Evolutionary conservation across 2,329 filamentous ascomycete genomes (phyloP), one percentile per base, ranked within the genome.

Genomic region (Aspergillus texensis): DNA sequence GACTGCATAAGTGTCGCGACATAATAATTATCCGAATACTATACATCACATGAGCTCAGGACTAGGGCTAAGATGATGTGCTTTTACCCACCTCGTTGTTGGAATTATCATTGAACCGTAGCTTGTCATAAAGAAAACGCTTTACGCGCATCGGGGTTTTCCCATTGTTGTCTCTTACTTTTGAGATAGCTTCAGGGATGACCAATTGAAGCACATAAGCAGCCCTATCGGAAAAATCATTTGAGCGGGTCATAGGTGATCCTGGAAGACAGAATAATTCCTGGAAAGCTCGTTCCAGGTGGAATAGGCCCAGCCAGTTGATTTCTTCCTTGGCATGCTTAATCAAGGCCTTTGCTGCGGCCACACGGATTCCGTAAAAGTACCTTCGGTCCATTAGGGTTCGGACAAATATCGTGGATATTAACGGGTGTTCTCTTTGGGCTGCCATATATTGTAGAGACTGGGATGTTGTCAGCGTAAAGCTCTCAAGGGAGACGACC

Each of bases 91-190:
- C 81, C 72, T 82, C 82, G 71, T 99, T 99, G 64, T 91, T 90
- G 2, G 91, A 89, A 74, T 99, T 99, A 78, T 99, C 94, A 74
- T 99, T 99, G 80, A 93, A 94, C 56, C 91, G 90, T 39, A 99
- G 83, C 74, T 96, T 91, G 70, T 97, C 93, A 26, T 96, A 86
- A 55, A 99, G 86, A 76, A 97, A 96, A 45, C 87, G 86, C 62
- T 94, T 91, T 6, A 93, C 93, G 58, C 89, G 84, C 72, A 90
- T 83, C 0, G 94, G 94, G 60, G 93, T 94, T 71, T 88, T 90
- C 43, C 93, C 91, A 60, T 89, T 85, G 45, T 83, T 82, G 71
- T 94, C 90, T 57, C 93, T 88, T 55, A 98, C 88, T 66, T 87
- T 86, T 3, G 93, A 88, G 67, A 99, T 90, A 8, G 94, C 91